Evolutionary conservation across 2,329 filamentous ascomycete species (phyloP).

Genomic region (Aspergillus fijiensis): DNA sequence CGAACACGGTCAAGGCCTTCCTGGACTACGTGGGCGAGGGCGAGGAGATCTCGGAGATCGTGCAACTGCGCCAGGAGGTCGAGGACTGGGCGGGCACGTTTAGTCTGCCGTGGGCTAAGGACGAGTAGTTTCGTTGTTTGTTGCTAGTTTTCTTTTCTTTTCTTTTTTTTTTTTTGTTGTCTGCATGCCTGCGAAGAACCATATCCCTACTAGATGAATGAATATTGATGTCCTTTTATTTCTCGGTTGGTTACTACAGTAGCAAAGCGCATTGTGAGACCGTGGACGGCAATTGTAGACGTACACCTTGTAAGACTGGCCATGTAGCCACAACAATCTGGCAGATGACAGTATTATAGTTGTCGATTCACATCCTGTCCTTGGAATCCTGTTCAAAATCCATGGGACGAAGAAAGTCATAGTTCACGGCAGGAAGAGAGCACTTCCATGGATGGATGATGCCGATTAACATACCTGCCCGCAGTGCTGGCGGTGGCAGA

Average conservation of each 20-base stretch:
- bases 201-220: not conserved
- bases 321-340: too few relatives aligned
- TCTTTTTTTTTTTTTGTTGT: not conserved
- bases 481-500: too few relatives aligned
- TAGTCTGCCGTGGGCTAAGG: conserved; percentile 77
- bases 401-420: too few relatives aligned
- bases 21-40: conserved; percentile 79
- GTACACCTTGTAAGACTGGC: not conserved
- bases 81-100: conserved; percentile 83
- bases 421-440: too few relatives aligned
- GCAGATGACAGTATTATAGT: too few relatives aligned
- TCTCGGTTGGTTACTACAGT: too few relatives aligned
- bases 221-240: not conserved
- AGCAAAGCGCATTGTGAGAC: too few relatives aligned
- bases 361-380: too few relatives aligned
- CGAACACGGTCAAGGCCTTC: conserved; percentile 99
- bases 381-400: too few relatives aligned
- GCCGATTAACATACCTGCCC: too few relatives aligned
- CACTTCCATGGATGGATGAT: too few relatives aligned
- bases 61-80: conserved; percentile 84
- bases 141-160: not conserved
- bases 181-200: not conserved
- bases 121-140: conserved; percentile 43
- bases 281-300: too few relatives aligned
- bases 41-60: conserved; percentile 80